phyloP scores from a whole-genome alignment of 2,329 filamentous ascomycete genomes.

The Sclerotiophoma versabilis region DNA sequence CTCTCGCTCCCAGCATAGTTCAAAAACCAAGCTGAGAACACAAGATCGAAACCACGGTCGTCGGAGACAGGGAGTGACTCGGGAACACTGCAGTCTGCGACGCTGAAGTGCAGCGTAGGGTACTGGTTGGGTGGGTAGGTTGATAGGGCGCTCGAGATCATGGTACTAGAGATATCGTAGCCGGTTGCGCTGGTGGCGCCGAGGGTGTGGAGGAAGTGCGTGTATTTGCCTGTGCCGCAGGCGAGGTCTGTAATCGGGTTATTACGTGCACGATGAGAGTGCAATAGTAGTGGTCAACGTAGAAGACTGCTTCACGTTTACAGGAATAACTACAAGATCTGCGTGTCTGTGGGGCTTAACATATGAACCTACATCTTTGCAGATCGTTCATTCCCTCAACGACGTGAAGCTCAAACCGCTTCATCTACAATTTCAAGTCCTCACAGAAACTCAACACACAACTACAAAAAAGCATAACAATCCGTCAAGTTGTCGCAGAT shows the following conservation, averaged over 20 bases:
- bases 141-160: constrained; percentile 31
- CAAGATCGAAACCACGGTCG: constrained; percentile 26
- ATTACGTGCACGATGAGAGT: neutral
- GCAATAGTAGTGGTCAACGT: neutral
- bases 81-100: constrained; percentile 36
- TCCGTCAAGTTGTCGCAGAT: neutral
- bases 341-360: too few species aligned
- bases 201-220: constrained; percentile 29
- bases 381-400: too few species aligned
- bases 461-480: neutral
- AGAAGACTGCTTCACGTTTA: too few species aligned
- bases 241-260: constrained; percentile 32
- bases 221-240: constrained; percentile 41
- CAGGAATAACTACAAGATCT: too few species aligned
- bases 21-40: constrained; percentile 43
- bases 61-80: neutral
- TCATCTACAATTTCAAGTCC: neutral
- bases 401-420: neutral
- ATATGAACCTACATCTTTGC: too few species aligned
- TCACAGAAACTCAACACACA: neutral
- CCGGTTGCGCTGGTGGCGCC: constrained; percentile 29
- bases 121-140: constrained; percentile 23
- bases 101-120: constrained; percentile 28
- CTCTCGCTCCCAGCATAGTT: constrained; percentile 38
- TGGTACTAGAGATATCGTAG: constrained; percentile 40